These are phyloP conservation scores for Camellia japonica DNA, from an alignment of 148 eudicot genomes.

Conservation along the genomic window DNA sequence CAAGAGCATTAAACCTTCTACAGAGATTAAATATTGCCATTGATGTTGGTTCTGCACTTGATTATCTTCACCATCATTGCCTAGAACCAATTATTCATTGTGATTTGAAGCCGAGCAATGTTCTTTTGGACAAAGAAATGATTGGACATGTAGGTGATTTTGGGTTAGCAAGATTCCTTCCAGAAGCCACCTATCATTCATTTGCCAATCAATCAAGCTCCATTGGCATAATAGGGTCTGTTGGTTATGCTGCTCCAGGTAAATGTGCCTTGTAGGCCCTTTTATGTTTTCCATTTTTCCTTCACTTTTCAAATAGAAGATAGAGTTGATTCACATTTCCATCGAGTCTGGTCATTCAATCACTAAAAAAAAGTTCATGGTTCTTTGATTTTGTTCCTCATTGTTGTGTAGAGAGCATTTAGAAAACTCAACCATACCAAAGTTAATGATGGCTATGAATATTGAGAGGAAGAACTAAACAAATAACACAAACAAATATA, in stretches of 20 bases:
- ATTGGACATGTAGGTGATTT: constrained; percentile 28
- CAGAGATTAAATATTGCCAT: constrained; percentile 17
- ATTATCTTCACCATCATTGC: neutral
- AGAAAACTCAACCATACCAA: no score
- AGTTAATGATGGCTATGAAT: no score
- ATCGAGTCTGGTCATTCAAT: no score
- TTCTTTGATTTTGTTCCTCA: no score
- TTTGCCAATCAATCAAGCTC: constrained; percentile 5
- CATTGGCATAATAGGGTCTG: constrained; percentile 24
- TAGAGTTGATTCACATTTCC: no score
- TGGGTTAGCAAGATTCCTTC: constrained; percentile 27
- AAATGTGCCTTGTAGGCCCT: neutral
- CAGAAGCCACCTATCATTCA: neutral
- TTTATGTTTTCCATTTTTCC: no score
- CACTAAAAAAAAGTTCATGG: no score
- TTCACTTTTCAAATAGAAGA: neutral
- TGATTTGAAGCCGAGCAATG: constrained; percentile 11
- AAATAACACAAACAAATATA: no score
- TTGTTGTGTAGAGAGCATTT: no score
- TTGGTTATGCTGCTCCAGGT: constrained; percentile 36
- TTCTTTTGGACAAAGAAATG: constrained; percentile 25
- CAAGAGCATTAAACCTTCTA: constrained; percentile 7
- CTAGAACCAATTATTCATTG: neutral
- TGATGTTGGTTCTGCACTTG: neutral
- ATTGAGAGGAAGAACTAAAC: no score